Percentiles rank a stretch among this genome's conserved stretches.
phyloP scores from a whole-genome alignment of 1,284 basidiomycete genomes.

The Irpex sp. region DNA sequence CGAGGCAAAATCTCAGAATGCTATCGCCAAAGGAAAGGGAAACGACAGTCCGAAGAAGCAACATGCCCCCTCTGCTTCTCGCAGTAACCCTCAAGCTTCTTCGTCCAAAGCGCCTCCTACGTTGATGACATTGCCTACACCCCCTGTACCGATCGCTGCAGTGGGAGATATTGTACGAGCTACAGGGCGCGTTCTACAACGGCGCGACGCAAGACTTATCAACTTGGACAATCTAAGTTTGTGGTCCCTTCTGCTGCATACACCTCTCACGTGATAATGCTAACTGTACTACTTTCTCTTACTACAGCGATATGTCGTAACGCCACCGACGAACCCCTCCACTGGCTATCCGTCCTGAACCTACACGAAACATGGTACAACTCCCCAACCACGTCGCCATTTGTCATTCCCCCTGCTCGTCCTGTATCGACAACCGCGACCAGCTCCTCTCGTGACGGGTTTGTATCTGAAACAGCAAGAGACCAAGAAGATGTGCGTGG shows the following conservation, averaged over 20 bases:
- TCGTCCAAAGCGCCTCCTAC: conserved; percentile 1
- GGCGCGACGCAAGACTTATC: conserved; percentile 42
- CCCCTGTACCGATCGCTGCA: conserved; percentile 35
- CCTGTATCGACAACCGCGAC: conserved; percentile 10
- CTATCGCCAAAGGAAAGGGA: not conserved
- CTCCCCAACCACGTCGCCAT: conserved; percentile 32
- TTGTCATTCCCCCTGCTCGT: conserved; percentile 39
- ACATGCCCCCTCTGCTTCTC: not conserved
- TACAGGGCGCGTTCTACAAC: conserved; percentile 40
- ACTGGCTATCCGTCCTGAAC: conserved; percentile 47
- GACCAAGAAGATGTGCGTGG: not conserved
- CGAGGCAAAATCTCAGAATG: not conserved
- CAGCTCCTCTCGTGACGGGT: conserved; percentile 7
- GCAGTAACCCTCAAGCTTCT: not conserved
- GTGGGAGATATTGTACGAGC: conserved; percentile 46
- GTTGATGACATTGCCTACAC: conserved; percentile 5
- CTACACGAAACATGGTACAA: conserved; percentile 53
- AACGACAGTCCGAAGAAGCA: not conserved
- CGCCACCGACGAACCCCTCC: conserved; percentile 52
- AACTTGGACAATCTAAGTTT: conserved; percentile 33
- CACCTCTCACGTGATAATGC: not conserved
- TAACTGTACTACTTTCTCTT: not conserved
- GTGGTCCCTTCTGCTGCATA: conserved; percentile 7
- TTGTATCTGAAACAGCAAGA: not conserved
- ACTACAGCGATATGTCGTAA: conserved; percentile 40